Percentiles rank a stretch among this genome's conserved stretches.
Conservation (phyloP, 2,329 filamentous ascomycete species). For the Monilinia fructicola region DNA sequence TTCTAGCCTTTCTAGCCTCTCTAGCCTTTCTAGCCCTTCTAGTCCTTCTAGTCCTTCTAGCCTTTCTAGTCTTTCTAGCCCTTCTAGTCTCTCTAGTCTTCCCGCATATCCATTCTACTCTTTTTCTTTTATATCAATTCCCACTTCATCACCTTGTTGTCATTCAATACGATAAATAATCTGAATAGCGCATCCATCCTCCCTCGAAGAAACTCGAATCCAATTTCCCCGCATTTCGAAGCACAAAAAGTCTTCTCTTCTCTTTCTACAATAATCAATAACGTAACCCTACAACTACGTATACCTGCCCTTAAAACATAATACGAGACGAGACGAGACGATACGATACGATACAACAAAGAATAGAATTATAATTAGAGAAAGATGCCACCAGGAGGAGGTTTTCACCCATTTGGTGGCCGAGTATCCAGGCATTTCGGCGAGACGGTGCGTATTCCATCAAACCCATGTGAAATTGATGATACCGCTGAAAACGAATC, state of each 20-base stretch:
- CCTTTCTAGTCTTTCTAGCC: not conserved
- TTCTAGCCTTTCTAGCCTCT: too few species aligned
- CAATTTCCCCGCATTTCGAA: conserved; percentile 18
- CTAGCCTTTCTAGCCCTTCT: too few species aligned
- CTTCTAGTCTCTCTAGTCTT: too few species aligned
- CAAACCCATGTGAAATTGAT: conserved; percentile 10
- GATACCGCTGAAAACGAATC: not conserved
- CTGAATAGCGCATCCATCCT: too few species aligned
- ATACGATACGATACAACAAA: not conserved
- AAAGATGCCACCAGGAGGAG: conserved; percentile 36
- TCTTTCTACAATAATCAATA: not conserved
- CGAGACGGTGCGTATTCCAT: conserved; percentile 44
- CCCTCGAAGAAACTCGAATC: not conserved
- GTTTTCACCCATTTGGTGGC: conserved; percentile 55
- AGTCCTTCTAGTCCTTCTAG: not conserved
- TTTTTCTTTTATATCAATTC: not conserved
- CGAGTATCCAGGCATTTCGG: conserved; percentile 52
- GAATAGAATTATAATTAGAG: not conserved
- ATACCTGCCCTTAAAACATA: not conserved
- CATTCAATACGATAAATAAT: not conserved
- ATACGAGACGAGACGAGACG: too few species aligned
- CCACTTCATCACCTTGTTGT: too few species aligned
- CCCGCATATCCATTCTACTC: too few species aligned
- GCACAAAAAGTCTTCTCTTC: conserved; percentile 1
- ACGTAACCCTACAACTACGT: not conserved